phyloP scores from a whole-genome alignment of 1,139 yeast species.

The Martiniozyma asiatica region DNA sequence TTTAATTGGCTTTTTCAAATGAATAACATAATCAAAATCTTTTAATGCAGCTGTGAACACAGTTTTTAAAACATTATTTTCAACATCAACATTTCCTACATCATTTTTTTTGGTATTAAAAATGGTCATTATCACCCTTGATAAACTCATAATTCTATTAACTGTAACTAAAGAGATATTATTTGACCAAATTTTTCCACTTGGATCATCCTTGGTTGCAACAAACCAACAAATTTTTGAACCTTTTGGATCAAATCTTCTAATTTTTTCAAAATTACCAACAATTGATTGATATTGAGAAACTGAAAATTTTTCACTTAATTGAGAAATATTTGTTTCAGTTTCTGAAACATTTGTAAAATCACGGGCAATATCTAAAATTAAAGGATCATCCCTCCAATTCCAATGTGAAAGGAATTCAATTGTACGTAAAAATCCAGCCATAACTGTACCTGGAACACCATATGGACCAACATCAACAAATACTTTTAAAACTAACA shows the following conservation, averaged over 20 bases:
- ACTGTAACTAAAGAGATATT: conserved; percentile 60
- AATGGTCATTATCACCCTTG: conserved; percentile 60
- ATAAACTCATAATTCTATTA: conserved; percentile 74
- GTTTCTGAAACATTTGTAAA: conserved; percentile 9
- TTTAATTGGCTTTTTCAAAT: conserved; percentile 25
- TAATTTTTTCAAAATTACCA: conserved; percentile 49
- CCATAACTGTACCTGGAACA: conserved; percentile 64
- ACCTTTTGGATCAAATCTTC: conserved; percentile 74
- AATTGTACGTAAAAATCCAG: conserved; percentile 70
- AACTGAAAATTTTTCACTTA: conserved; percentile 55
- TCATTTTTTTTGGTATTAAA: conserved; percentile 18
- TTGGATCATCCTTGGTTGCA: conserved; percentile 68
- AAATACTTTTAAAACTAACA: conserved; percentile 73
- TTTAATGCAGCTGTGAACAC: conserved; percentile 70
- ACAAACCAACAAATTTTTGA: conserved; percentile 69
- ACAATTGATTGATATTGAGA: conserved; percentile 52
- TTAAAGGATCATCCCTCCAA: conserved; percentile 81
- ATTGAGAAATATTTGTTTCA: conserved; percentile 27
- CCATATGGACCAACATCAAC: conserved; percentile 78
- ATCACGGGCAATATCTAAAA: conserved; percentile 57
- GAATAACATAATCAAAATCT: conserved; percentile 74
- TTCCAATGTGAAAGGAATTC: conserved; percentile 76
- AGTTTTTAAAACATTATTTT: conserved; percentile 35
- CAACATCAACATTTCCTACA: conserved; percentile 10
- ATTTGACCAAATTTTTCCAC: conserved; percentile 77